Conservation (phyloP, 352 stramenopile genomes). For the Phytophthora colocasiae region DNA sequence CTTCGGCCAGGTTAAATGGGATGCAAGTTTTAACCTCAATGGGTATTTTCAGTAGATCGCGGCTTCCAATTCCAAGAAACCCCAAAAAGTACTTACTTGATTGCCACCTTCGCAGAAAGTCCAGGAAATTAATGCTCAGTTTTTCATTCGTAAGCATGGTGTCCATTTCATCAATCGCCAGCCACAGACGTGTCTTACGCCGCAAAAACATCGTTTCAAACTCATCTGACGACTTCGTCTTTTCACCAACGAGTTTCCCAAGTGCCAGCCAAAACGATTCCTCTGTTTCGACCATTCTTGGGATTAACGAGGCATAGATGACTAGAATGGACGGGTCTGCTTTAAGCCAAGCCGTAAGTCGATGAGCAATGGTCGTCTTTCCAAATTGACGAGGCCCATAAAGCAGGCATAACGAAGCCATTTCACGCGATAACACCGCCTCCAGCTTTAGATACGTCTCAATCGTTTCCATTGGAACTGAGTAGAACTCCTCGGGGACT, state of each 20-base stretch:
- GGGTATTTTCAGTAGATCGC: conserved; percentile 14
- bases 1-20: conserved; percentile 12
- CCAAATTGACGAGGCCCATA: conserved; percentile 34
- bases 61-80: conserved; percentile 38
- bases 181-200: neutral
- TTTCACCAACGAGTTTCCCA: neutral
- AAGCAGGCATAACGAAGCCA: conserved; percentile 16
- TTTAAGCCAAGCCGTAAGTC: neutral
- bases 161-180: conserved; percentile 31
- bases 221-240: neutral
- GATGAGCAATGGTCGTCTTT: conserved; percentile 29
- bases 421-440: neutral
- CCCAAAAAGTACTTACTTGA: conserved; percentile 16
- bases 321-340: conserved; percentile 1
- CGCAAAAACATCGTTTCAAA: neutral
- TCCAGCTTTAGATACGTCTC: neutral
- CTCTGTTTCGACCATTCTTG: conserved; percentile 3
- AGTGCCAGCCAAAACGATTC: conserved; percentile 9
- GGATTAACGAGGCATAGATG: neutral
- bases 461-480: neutral
- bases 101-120: conserved; percentile 24
- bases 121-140: conserved; percentile 22
- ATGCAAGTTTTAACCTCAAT: too few species aligned
- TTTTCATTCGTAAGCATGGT: conserved; percentile 21
- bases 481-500: neutral